These are phyloP conservation scores for Symbiodinium natans DNA, from an alignment of 73 alveolate species.

Conservation along the genomic window DNA sequence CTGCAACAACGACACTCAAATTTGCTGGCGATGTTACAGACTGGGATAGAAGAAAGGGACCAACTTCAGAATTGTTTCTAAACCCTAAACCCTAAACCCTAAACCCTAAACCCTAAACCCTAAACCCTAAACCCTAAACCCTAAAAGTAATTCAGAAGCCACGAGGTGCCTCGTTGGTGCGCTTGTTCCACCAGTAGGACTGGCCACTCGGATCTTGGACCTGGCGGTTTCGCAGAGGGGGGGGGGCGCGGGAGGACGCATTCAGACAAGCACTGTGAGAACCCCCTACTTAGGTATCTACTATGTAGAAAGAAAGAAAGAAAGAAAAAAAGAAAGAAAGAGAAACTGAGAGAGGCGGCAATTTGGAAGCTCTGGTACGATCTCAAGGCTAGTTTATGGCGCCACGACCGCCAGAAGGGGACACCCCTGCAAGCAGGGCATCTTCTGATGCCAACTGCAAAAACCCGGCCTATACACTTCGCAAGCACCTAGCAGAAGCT, in stretches of 20 bases:
- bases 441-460: background rate
- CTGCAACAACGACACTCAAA: no score
- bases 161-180: constrained; percentile 90
- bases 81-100: no score
- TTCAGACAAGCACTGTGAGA: background rate
- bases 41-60: no score
- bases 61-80: no score
- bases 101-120: no score
- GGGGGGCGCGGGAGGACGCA: background rate
- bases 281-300: background rate
- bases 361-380: background rate
- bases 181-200: constrained; percentile 93
- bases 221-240: background rate
- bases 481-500: background rate
- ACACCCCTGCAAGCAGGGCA: background rate
- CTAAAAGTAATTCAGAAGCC: no score
- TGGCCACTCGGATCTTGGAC: constrained; percentile 37
- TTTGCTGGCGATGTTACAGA: no score
- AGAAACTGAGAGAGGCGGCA: background rate
- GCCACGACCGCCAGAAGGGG: background rate
- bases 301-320: background rate
- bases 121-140: no score
- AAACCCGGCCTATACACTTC: no score
- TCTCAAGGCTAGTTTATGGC: background rate
- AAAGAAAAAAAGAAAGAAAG: background rate